phyloP scores from a whole-genome alignment of 1,284 basidiomycete genomes.

The Trichosporon asahii region DNA sequence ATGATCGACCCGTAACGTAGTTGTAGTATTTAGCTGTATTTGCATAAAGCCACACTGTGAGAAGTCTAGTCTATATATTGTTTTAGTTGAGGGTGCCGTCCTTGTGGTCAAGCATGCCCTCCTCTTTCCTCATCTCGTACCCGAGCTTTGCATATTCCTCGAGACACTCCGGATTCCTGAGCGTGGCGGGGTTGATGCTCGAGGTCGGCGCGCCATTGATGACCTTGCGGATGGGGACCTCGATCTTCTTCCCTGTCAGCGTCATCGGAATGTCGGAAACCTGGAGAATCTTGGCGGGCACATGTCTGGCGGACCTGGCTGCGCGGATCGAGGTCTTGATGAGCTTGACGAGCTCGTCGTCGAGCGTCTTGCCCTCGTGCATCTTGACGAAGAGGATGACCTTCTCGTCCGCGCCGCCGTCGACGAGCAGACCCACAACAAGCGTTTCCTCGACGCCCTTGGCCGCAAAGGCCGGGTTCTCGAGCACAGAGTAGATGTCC shows the following conservation, averaged over 20 bases:
- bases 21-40: no score
- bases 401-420: conserved; percentile 70
- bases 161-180: conserved; percentile 72
- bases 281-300: conserved; percentile 66
- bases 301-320: conserved; percentile 68
- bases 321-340: conserved; percentile 64
- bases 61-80: neutral
- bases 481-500: conserved; percentile 80
- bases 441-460: conserved; percentile 64
- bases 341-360: conserved; percentile 58
- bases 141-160: conserved; percentile 64
- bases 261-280: conserved; percentile 76
- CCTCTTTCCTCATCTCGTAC: conserved; percentile 54
- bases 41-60: neutral
- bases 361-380: conserved; percentile 56
- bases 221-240: conserved; percentile 57
- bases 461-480: conserved; percentile 55
- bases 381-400: conserved; percentile 75
- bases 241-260: conserved; percentile 79
- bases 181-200: conserved; percentile 69
- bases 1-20: no score
- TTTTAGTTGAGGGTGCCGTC: neutral
- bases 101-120: conserved; percentile 34
- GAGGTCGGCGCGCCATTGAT: conserved; percentile 72
- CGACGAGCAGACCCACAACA: conserved; percentile 70